These are phyloP conservation scores for Cyberlindnera americana DNA, from an alignment of 805 yeast species.

Conservation along the genomic window DNA sequence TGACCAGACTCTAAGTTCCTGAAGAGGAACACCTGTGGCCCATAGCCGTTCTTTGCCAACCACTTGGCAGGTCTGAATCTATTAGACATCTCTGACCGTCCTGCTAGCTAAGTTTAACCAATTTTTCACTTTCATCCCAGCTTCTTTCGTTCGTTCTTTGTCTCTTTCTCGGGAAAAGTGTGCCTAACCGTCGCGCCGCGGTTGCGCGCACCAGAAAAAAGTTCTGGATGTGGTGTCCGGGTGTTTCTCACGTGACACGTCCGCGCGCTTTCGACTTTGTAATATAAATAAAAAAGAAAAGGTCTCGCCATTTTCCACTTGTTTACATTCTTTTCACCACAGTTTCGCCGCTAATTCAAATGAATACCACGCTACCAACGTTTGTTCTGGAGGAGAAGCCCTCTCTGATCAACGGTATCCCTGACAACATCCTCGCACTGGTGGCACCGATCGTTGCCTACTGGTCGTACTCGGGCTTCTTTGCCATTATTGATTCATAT, in stretches of 20 bases:
- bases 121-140: too few species aligned
- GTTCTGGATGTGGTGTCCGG: too few species aligned
- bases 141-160: too few species aligned
- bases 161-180: too few species aligned
- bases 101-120: too few species aligned
- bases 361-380: conserved; percentile 10
- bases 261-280: too few species aligned
- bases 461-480: conserved; percentile 74
- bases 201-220: too few species aligned
- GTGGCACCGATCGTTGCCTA: conserved; percentile 76
- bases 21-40: conserved; percentile 81
- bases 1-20: conserved; percentile 87
- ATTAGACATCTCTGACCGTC: conserved; percentile 16
- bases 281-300: background rate
- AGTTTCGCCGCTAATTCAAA: too few species aligned
- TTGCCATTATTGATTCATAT: conserved; percentile 69
- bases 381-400: conserved; percentile 29
- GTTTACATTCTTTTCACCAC: background rate
- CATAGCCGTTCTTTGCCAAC: conserved; percentile 58
- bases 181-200: background rate
- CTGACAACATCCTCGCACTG: conserved; percentile 72
- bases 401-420: conserved; percentile 52
- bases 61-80: conserved; percentile 55
- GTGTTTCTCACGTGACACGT: too few species aligned
- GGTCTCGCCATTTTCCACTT: background rate